Evolutionary conservation across 1,284 basidiomycete genomes (phyloP), one percentile per base, ranked within the genome.

Genomic region (Taiwanofungus camphoratus): DNA sequence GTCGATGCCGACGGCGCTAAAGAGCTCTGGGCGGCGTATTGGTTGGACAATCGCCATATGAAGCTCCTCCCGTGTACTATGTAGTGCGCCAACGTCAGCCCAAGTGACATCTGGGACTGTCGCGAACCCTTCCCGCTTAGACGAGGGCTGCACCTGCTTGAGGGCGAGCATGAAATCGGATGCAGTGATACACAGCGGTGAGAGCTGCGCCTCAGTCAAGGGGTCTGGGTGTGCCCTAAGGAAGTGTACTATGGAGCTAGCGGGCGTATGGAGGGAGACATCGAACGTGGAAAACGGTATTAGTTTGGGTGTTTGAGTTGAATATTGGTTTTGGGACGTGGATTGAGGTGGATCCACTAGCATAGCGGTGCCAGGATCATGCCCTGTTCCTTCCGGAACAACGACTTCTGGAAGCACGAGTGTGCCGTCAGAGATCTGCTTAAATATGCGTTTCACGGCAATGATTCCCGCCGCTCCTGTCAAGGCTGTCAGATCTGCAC

Each of bases 41-140:
- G 95, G 95, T 59, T 97, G 91, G 3, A 99, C 93, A 51, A 99
- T 91, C 12, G 92, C 90, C 92, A 98, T 97, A 55, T 93, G 87
- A 30, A 99, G 73, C 67, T 97, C 95, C 52, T 95, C 91, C 19
- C 94, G 73, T 1, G 85, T 91, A 2, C 68, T 74, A 51, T 88
- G 81, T 15, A 98, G 71, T 1, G 95, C 95, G n/a, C 96, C 96
- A 30, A 99, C 77, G 57, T 98, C 93, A 1, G 84, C 74, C 93
- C 95, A 99, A 0, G 89, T 88, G 0, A 98, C 91, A 55, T 95
- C 91, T 0, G 96, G 95, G 0, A 97, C 87, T 0, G 94, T 98
- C 2, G 95, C 87, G 55, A 99, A 99, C 3, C 96, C 96, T 70
- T 99, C 95, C 41, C 95, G 87, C 61, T 95, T 95, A 5, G 94